phyloP scores from a whole-genome alignment of 1,139 yeast species.

The Geotrichum klebahnii region DNA sequence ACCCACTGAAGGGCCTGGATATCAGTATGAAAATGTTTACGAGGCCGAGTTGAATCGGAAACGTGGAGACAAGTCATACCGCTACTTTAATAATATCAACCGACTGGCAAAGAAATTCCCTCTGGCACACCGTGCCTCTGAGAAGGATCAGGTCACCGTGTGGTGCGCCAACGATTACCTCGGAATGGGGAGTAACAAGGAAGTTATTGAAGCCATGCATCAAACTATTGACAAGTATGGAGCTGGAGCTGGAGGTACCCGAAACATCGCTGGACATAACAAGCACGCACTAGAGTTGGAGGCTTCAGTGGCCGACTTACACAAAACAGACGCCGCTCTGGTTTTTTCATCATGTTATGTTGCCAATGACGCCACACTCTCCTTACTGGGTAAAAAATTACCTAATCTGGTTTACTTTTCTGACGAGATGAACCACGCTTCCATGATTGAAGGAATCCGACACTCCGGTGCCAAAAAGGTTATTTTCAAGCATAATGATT shows the following conservation, averaged over 20 bases:
- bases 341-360: constrained; percentile 95
- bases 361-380: constrained; percentile 94
- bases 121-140: constrained; percentile 72
- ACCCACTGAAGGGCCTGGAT: constrained; percentile 46
- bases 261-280: constrained; percentile 98
- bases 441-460: constrained; percentile 93
- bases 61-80: constrained; percentile 83
- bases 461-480: constrained; percentile 88
- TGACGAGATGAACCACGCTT: constrained; percentile 92
- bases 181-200: constrained; percentile 83
- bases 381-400: constrained; percentile 84
- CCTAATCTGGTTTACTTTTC: constrained; percentile 87
- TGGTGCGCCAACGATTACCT: constrained; percentile 98
- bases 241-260: constrained; percentile 98
- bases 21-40: constrained; percentile 65
- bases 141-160: constrained; percentile 81
- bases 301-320: constrained; percentile 80
- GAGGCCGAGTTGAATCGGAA: constrained; percentile 63
- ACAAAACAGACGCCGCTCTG: constrained; percentile 90
- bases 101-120: constrained; percentile 93
- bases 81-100: constrained; percentile 94
- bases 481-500: constrained; percentile 85
- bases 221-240: constrained; percentile 83
- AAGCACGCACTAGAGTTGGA: constrained; percentile 81
- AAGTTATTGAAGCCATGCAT: constrained; percentile 73